A percentile compares a stretch with the other conserved stretches of the same genome.
Evolutionary conservation across 345 rosid genomes (phyloP).

Genomic region (Citrus maxima): DNA sequence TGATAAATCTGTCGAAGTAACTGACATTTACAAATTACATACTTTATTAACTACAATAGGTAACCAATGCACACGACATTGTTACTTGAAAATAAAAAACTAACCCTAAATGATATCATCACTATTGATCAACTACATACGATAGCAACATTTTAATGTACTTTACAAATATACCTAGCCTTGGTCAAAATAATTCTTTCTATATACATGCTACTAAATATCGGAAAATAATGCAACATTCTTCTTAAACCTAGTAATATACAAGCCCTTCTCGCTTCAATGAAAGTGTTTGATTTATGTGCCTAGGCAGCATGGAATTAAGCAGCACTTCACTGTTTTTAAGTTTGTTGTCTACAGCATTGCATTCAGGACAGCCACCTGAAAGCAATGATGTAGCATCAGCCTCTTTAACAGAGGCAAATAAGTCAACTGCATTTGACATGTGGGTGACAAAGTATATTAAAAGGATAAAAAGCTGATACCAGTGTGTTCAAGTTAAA

Average conservation of each 20-base stretch:
- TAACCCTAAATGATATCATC: background rate
- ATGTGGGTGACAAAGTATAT: background rate
- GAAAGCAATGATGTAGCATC: background rate
- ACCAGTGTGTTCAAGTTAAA: slow-evolving; percentile 77
- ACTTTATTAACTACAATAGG: background rate
- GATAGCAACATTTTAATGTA: background rate
- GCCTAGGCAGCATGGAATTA: background rate
- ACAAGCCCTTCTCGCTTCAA: background rate
- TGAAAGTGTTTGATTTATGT: background rate
- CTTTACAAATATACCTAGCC: background rate
- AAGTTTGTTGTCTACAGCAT: background rate
- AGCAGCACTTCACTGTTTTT: background rate
- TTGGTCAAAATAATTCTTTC: background rate
- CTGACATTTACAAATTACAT: background rate
- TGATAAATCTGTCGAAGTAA: background rate
- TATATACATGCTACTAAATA: background rate
- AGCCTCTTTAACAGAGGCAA: background rate
- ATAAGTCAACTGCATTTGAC: background rate
- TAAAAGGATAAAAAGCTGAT: slow-evolving; percentile 15
- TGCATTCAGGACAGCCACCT: background rate
- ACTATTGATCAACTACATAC: background rate
- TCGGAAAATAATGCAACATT: background rate
- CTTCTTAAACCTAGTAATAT: background rate
- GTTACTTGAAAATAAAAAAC: background rate
- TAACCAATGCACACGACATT: background rate